phyloP scores from a whole-genome alignment of 176 grass and related monocot genomes.

The Dactylis glomerata region DNA sequence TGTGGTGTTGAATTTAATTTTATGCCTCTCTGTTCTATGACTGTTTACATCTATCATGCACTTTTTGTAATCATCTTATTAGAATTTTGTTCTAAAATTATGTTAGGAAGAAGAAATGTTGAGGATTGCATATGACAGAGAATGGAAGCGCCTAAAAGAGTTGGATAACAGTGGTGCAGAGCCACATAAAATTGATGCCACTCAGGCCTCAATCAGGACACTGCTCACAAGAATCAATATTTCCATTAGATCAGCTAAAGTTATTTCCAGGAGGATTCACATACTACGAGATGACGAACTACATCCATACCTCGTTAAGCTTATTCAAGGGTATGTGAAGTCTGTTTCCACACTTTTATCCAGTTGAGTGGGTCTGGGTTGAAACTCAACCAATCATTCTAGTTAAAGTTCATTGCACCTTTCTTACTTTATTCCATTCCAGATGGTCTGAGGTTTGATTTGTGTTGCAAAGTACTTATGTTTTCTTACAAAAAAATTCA shows the following conservation, averaged over 20 bases:
- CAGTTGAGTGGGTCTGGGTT: not conserved
- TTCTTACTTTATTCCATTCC: not conserved
- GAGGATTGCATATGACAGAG: slow-evolving; percentile 70
- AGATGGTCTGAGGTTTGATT: too few relatives aligned
- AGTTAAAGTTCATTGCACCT: not conserved
- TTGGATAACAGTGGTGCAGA: slow-evolving; percentile 70
- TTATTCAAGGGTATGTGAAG: slow-evolving; percentile 78
- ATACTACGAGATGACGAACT: slow-evolving; percentile 73
- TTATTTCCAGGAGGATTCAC: slow-evolving; percentile 77
- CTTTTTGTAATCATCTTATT: not conserved
- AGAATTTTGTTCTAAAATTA: slow-evolving; percentile 4
- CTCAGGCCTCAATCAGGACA: slow-evolving; percentile 43
- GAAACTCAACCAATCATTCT: not conserved
- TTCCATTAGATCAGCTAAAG: slow-evolving; percentile 60
- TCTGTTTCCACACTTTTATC: not conserved
- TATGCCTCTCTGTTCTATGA: not conserved
- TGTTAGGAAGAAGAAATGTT: slow-evolving; percentile 80
- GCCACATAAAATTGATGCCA: slow-evolving; percentile 55
- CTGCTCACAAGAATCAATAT: slow-evolving; percentile 67
- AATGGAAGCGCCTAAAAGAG: slow-evolving; percentile 74
- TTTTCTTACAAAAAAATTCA: not conserved
- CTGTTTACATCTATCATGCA: not conserved
- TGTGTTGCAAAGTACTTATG: too few relatives aligned
- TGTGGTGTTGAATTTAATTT: not conserved
- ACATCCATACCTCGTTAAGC: slow-evolving; percentile 50